Conservation (phyloP, 176 grass and related monocot genomes). For the Stipa capillata region DNA sequence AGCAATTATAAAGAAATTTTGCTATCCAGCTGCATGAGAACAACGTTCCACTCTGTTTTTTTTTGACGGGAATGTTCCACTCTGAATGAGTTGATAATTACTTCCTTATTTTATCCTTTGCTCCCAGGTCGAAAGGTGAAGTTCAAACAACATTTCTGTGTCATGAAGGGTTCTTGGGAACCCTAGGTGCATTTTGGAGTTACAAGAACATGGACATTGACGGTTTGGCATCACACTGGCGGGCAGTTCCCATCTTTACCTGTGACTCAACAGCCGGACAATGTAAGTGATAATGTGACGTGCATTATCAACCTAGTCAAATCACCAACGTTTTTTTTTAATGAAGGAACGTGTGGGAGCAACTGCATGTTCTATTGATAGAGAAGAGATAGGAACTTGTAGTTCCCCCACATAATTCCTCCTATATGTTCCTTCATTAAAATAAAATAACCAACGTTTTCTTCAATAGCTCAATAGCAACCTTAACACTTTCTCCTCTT, state of each 20-base stretch:
- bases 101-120: neutral
- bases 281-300: constrained; percentile 41
- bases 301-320: neutral
- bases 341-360: too few species aligned
- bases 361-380: too few species aligned
- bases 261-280: constrained; percentile 26
- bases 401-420: too few species aligned
- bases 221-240: constrained; percentile 57
- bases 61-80: too few species aligned
- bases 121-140: constrained; percentile 93
- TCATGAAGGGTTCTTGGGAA: constrained; percentile 93
- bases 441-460: too few species aligned
- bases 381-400: too few species aligned
- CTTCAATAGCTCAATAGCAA: neutral
- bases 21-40: neutral
- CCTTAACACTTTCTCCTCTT: neutral
- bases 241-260: constrained; percentile 61
- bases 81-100: neutral
- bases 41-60: neutral
- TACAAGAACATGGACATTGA: constrained; percentile 99
- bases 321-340: too few species aligned
- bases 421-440: too few species aligned
- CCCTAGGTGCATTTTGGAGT: constrained; percentile 98
- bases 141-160: constrained; percentile 95
- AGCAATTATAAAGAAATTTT: neutral